These are phyloP conservation scores for Trypanosoma melophagium DNA, from an alignment of 208 protist genomes.

Conservation along the genomic window DNA sequence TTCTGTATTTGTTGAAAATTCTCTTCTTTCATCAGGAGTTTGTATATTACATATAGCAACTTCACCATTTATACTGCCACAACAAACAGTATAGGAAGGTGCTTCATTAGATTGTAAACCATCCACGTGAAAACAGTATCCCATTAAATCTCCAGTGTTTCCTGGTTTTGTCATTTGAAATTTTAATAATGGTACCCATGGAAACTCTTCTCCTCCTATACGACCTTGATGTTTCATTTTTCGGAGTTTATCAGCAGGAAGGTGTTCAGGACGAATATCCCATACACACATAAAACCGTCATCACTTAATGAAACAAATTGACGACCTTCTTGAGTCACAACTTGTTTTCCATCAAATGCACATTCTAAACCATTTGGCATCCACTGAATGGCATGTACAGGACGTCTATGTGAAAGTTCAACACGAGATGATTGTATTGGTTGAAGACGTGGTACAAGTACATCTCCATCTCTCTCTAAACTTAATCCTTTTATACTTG, in stretches of 20 bases:
- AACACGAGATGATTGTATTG: conserved; percentile 69
- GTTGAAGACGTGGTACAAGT: conserved; percentile 80
- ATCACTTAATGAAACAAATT: conserved; percentile 88
- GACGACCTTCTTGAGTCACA: conserved; percentile 45
- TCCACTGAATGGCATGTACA: conserved; percentile 89
- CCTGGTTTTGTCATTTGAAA: conserved; percentile 74
- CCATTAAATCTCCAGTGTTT: conserved; percentile 66
- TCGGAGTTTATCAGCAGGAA: conserved; percentile 85
- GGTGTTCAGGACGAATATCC: conserved; percentile 85
- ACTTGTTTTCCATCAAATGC: conserved; percentile 87
- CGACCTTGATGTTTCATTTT: conserved; percentile 88
- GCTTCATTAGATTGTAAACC: conserved; percentile 42
- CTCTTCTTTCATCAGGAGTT: conserved; percentile 56
- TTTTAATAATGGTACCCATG: conserved; percentile 83
- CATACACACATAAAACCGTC: conserved; percentile 87
- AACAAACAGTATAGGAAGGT: conserved; percentile 63
- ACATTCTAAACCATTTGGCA: conserved; percentile 73
- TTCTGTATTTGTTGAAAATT: conserved; percentile 45
- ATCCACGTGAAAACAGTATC: conserved; percentile 80
- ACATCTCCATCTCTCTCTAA: conserved; percentile 80
- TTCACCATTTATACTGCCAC: conserved; percentile 73
- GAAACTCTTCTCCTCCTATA: conserved; percentile 53
- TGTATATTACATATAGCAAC: conserved; percentile 69
- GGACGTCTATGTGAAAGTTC: conserved; percentile 84
- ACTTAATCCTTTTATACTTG: conserved; percentile 64